phyloP scores from a whole-genome alignment of 108 stramenopile species.

The Skeletonema tropicum region DNA sequence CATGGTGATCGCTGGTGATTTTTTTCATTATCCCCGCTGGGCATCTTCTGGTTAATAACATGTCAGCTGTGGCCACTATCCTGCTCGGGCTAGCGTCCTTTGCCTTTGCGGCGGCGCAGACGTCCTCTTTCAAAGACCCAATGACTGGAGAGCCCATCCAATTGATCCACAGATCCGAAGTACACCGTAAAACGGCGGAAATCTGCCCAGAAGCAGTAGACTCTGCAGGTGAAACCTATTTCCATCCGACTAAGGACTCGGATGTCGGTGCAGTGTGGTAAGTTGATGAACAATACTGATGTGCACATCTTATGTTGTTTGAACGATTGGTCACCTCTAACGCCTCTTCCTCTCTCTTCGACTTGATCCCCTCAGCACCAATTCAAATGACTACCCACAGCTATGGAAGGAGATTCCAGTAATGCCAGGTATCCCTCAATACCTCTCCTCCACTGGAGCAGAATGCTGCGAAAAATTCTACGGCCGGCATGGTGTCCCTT shows the following conservation, averaged over 20 bases:
- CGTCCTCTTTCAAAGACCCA: neutral
- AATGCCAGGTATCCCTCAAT: neutral
- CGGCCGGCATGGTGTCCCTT: neutral
- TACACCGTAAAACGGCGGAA: neutral
- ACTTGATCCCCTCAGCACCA: neutral
- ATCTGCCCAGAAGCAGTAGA: neutral
- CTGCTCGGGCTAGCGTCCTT: neutral
- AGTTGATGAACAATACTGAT: neutral
- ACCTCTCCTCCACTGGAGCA: neutral
- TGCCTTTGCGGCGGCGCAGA: neutral
- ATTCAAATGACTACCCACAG: neutral
- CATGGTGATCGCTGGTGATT: no score
- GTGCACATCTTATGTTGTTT: neutral
- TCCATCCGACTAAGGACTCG: neutral
- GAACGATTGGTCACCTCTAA: neutral
- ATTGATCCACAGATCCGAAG: neutral
- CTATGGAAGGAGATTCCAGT: neutral
- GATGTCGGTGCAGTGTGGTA: neutral
- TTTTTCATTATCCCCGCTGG: no score
- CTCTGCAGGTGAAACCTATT: neutral
- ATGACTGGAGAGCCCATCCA: neutral
- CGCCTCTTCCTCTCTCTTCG: neutral
- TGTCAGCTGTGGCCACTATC: neutral
- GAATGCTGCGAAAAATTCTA: slow-evolving; percentile 1
- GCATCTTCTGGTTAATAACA: no score